These are phyloP conservation scores for Hypsizygus marmoreus DNA, from an alignment of 768 basidiomycete genomes.

Conservation along the genomic window DNA sequence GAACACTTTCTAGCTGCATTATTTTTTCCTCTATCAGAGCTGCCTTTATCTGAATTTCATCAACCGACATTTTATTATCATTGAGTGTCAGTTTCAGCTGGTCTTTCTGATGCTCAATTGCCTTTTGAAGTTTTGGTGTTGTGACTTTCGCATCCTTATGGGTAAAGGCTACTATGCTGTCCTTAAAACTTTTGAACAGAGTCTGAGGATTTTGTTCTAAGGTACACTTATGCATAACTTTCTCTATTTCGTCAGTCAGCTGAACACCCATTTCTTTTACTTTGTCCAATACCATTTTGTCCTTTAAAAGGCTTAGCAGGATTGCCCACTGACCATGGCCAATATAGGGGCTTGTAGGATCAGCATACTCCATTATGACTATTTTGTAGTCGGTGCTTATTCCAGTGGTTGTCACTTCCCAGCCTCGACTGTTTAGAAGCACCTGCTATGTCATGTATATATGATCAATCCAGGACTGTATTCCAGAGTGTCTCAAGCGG, in stretches of 20 bases:
- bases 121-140: background rate
- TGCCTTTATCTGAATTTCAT: background rate
- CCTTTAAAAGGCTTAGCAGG: conserved; percentile 19
- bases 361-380: no score
- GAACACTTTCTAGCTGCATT: background rate
- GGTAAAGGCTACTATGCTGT: background rate
- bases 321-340: conserved; percentile 35
- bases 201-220: background rate
- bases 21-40: conserved; percentile 8
- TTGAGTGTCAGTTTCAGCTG: background rate
- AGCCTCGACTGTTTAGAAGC: no score
- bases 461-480: conserved; percentile 34
- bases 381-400: no score
- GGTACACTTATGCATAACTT: background rate
- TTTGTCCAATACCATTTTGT: conserved; percentile 11
- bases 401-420: no score
- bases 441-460: conserved; percentile 33
- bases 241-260: background rate
- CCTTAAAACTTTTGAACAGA: background rate
- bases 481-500: conserved; percentile 13
- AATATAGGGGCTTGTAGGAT: conserved; percentile 26
- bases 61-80: background rate
- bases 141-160: background rate
- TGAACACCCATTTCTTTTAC: background rate
- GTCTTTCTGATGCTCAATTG: no score